Conservation (phyloP, 768 basidiomycete species). For the Mycena kentingensis region DNA sequence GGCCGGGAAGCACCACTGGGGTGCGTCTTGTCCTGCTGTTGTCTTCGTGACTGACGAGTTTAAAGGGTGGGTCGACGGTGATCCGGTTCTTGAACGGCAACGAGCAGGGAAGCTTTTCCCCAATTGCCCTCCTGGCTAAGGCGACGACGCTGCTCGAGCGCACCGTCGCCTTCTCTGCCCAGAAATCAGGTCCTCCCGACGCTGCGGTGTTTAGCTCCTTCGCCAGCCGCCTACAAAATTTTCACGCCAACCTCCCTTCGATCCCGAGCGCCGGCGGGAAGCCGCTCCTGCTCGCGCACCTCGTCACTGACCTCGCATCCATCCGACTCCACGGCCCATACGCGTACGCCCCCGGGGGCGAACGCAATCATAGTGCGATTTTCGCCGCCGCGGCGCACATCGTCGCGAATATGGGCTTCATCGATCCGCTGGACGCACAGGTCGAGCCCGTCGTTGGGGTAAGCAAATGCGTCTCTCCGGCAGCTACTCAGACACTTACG, state of each 20-base stretch:
- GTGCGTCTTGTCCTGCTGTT: conserved; percentile 3
- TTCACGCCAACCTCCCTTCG: background rate
- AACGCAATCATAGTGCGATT: background rate
- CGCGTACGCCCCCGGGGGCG: background rate
- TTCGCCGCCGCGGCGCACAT: background rate
- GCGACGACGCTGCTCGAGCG: conserved; percentile 28
- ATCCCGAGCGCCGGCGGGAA: background rate
- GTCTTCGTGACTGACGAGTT: background rate
- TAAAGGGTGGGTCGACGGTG: background rate
- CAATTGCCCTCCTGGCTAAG: background rate
- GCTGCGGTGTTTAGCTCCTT: background rate
- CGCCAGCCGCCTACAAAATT: background rate
- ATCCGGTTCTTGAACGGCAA: background rate
- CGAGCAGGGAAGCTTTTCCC: background rate
- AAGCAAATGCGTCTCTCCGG: background rate
- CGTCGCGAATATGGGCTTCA: background rate
- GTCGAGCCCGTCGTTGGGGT: background rate
- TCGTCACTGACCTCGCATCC: conserved; percentile 26
- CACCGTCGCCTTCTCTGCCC: conserved; percentile 17
- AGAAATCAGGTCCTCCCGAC: background rate
- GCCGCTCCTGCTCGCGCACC: conserved; percentile 26
- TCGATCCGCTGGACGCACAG: background rate
- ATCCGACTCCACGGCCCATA: conserved; percentile 25
- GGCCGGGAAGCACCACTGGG: conserved; percentile 33
- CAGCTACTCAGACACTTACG: background rate